These are phyloP conservation scores for Xylariaceae sp. DNA, from an alignment of 2,329 filamentous ascomycete genomes.

Conservation along the genomic window DNA sequence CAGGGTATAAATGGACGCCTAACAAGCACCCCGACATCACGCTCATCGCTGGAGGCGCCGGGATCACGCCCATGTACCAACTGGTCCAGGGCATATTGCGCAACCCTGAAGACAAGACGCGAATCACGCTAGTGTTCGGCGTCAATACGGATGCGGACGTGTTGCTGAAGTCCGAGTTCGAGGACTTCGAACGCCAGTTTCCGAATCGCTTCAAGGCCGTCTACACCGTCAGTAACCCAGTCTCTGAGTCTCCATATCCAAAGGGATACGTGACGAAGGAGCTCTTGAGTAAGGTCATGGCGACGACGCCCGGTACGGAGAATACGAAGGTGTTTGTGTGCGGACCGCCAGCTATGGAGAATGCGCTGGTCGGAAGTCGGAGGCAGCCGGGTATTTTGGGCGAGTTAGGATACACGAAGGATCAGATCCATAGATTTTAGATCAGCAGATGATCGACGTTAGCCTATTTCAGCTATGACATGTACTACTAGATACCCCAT, in stretches of 20 bases:
- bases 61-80: conserved; percentile 75
- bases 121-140: conserved; percentile 69
- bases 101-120: conserved; percentile 67
- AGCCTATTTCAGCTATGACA: neutral
- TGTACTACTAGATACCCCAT: conserved; percentile 15
- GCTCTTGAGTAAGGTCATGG: conserved; percentile 57
- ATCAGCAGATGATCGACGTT: neutral
- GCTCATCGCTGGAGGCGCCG: conserved; percentile 73
- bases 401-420: conserved; percentile 63
- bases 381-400: conserved; percentile 57
- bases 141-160: conserved; percentile 70
- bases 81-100: conserved; percentile 66
- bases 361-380: conserved; percentile 56
- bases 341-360: conserved; percentile 72
- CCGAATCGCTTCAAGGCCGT: conserved; percentile 63
- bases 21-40: conserved; percentile 60
- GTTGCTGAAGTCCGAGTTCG: conserved; percentile 62
- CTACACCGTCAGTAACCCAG: conserved; percentile 62
- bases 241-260: conserved; percentile 48
- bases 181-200: conserved; percentile 54
- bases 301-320: conserved; percentile 40
- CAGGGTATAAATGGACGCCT: conserved; percentile 60
- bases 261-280: conserved; percentile 66
- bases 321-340: conserved; percentile 70
- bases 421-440: conserved; percentile 66